Evolutionary conservation across 306 rosid genomes (phyloP), one percentile per base, ranked within the genome.

Genomic region (Vicia sativa): DNA sequence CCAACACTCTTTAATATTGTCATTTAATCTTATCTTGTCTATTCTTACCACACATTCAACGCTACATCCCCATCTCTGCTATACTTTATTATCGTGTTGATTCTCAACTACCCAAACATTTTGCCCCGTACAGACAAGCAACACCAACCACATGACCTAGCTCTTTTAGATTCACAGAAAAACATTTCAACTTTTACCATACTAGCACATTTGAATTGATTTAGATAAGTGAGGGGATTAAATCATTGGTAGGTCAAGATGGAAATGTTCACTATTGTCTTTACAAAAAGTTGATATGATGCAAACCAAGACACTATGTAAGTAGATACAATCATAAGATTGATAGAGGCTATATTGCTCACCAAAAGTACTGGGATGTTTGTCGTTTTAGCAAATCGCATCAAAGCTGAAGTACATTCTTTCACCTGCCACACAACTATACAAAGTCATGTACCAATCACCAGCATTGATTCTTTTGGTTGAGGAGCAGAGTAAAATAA

Each of bases 321-420:
- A 31, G 28, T 37, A 55, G 45, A 66, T 21, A 23, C 43, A 48
- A 66, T 11, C 42, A 49, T 64, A 39, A 41, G 50, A 50, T 21
- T 28, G 48, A 65, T 34, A 21, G 12, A 31, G 65, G 53, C 19
- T 38, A 50, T 38, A 50, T 29, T 29, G 42, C 89, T 83, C 74
- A 93, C 98, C 97, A 93, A 74, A 38, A 93, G 71, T 64, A 93
- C 82, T 11, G 98, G 87, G 60, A 88, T 78, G 50, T 85, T 81
- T 16, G 96, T 93, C 39, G 64, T 85, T 88, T 93, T 90, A 4
- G 97, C 91, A 83, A 86, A 90, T 61, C 83, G 86, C 80, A 90
- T 88, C 88, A 93, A 75, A 67, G 96, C 88, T 12, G 89, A 72
- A 15, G 96, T 88, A 70, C 98, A 93, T 81, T 93, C 98, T 83